Percentiles rank a stretch among this genome's conserved stretches.
phyloP scores from a whole-genome alignment of 2,329 filamentous ascomycete genomes.

The Teratosphaeria pseudoeucalypti region DNA sequence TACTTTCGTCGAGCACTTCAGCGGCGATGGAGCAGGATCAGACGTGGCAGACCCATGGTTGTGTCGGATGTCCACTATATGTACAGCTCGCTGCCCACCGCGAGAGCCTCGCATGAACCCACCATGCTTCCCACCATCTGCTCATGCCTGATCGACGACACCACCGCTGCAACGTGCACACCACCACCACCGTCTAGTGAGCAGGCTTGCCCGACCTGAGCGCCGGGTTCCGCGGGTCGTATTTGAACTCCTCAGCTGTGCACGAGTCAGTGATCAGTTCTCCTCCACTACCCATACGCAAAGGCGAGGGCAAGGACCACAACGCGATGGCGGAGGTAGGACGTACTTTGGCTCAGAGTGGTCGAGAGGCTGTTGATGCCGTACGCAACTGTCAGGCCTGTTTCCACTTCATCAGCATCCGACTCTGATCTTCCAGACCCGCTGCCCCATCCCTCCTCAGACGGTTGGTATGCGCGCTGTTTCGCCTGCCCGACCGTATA shows the following conservation, averaged over 20 bases:
- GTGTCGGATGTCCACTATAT: neutral
- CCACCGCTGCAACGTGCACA: neutral
- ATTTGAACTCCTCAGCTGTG: constrained; percentile 86
- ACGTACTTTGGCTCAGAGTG: constrained; percentile 68
- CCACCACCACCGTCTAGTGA: constrained; percentile 12
- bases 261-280: neutral
- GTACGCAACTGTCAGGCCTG: constrained; percentile 79
- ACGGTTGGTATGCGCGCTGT: neutral
- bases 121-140: neutral
- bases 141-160: neutral
- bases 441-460: neutral
- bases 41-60: neutral
- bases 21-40: neutral
- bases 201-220: constrained; percentile 22
- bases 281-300: too few species aligned
- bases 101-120: neutral
- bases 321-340: neutral
- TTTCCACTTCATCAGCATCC: constrained; percentile 2
- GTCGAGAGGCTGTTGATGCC: constrained; percentile 79
- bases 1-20: neutral
- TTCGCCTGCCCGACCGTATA: neutral
- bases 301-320: neutral
- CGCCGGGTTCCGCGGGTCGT: constrained; percentile 82
- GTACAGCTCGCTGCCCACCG: neutral
- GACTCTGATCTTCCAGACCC: neutral